Base-by-base conservation (phyloP, 208 protist genomes). In the Trypanosoma caninum region DNA sequence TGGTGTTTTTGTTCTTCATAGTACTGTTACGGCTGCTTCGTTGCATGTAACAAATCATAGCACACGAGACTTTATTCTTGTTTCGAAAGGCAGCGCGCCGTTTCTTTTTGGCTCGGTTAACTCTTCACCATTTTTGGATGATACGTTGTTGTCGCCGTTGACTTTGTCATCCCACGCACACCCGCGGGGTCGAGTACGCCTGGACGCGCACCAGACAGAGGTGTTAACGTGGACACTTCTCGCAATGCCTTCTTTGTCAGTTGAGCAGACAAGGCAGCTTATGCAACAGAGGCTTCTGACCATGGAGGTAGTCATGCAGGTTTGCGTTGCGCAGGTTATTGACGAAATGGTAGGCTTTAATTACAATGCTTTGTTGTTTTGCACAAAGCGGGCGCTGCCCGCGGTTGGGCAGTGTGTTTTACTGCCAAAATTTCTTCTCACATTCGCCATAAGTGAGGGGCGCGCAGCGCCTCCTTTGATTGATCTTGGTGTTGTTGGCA, bases 391-490 rank as follows among this genome's bases (percentile, higher is more conserved):
- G 18, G 40, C 59, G 11, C 42, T 80, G 44, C 70, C 67, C 23
- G 67, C 46, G n/a, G 59, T 72, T n/a, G 78, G 69, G 22, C 78
- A 85, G 46, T 85, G 78, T 53, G 78, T 85, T 18, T 33, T 80
- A 18, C 25, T 78, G 22, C 44, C 69, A 16, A 66, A 62, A 10
- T 71, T 88, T 34, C 30, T 59, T 13, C 48, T 80, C 11, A 69
- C 47, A 11, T 67, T 88, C 28, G 79, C 87, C 9, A 62, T 87
- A 60, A 94, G 87, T 51, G 82, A 87, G 51, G 82, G 82, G 11
- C 59, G 65, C 1, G 82, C 70, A 34, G 75, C 80, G 42, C 83
- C 83, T 14, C 35, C 45, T 5, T 20, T 46, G 14, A 59, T 70
- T 53, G 45, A 69, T 23, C 60, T 81, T 50, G 75, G 75, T 30